These are phyloP conservation scores for Phyllosticta paracitricarpa DNA, from an alignment of 2,329 filamentous ascomycete species.

Conservation along the genomic window DNA sequence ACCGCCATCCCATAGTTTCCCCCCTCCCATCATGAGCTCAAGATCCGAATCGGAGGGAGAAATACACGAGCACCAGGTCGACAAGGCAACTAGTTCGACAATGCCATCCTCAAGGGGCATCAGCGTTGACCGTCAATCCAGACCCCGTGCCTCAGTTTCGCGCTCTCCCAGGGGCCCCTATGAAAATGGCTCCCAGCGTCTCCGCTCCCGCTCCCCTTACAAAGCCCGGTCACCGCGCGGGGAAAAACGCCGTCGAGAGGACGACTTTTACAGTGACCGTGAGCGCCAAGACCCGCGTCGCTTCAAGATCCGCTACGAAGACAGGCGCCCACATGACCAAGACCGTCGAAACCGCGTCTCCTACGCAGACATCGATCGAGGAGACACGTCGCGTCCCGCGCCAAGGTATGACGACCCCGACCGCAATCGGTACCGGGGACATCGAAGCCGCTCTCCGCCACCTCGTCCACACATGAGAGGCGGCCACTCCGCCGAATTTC, in stretches of 20 bases:
- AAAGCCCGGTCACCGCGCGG: slow-evolving; percentile 17
- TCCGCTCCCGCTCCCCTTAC: slow-evolving; percentile 13
- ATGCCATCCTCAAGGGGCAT: slow-evolving; percentile 63
- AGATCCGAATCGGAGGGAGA: slow-evolving; percentile 71
- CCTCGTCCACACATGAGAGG: slow-evolving; percentile 20
- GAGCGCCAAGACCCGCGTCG: slow-evolving; percentile 47
- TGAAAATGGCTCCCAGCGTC: slow-evolving; percentile 39
- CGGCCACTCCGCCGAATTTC: slow-evolving; percentile 22
- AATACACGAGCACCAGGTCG: slow-evolving; percentile 53
- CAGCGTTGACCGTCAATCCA: slow-evolving; percentile 88
- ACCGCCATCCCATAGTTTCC: neutral
- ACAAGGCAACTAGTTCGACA: slow-evolving; percentile 75
- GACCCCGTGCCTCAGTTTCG: slow-evolving; percentile 24
- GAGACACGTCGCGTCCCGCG: slow-evolving; percentile 1
- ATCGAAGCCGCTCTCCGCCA: slow-evolving; percentile 11
- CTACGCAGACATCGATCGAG: slow-evolving; percentile 43
- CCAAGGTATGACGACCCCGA: slow-evolving; percentile 7
- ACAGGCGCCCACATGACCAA: slow-evolving; percentile 26
- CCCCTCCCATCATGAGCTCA: slow-evolving; percentile 30
- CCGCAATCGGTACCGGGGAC: slow-evolving; percentile 13
- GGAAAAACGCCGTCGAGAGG: slow-evolving; percentile 57
- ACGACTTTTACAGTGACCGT: slow-evolving; percentile 39
- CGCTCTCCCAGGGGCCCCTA: slow-evolving; percentile 13
- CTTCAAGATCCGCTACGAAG: slow-evolving; percentile 55
- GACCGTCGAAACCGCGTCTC: slow-evolving; percentile 32